These are phyloP conservation scores for Tulasnella sp. DNA, from an alignment of 768 basidiomycete genomes.

Conservation along the genomic window DNA sequence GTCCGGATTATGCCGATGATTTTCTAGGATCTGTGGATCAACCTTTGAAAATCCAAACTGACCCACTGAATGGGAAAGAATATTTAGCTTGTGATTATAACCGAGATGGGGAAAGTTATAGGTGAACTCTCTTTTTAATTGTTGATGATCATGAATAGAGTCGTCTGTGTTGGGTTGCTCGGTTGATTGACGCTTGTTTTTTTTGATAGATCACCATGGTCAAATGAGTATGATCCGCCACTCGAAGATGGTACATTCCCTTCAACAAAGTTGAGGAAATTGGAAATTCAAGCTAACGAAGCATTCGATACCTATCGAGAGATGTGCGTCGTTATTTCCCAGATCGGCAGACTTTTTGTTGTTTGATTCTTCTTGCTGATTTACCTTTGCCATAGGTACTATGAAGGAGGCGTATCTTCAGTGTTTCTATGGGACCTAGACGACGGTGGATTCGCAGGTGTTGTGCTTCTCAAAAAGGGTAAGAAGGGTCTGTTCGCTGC, in stretches of 20 bases:
- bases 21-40: constrained; percentile 90
- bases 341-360: background rate
- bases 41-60: constrained; percentile 69
- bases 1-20: constrained; percentile 91
- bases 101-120: constrained; percentile 78
- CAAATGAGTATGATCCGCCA: constrained; percentile 88
- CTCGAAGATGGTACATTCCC: constrained; percentile 83
- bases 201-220: constrained; percentile 80
- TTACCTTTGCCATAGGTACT: constrained; percentile 52
- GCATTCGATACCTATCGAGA: constrained; percentile 97
- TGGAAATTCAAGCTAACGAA: constrained; percentile 88
- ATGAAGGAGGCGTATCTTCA: constrained; percentile 92
- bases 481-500: constrained; percentile 28
- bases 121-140: constrained; percentile 34
- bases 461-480: constrained; percentile 94
- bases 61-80: constrained; percentile 69
- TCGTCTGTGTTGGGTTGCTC: background rate
- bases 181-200: constrained; percentile 9
- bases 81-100: constrained; percentile 93
- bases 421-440: constrained; percentile 98
- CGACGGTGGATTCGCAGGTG: constrained; percentile 92
- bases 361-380: background rate
- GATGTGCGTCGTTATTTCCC: constrained; percentile 41
- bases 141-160: background rate
- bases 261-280: constrained; percentile 67